Conservation (phyloP, 192 early-diverging fungal species). For the Phlyctochytrium planicorne region DNA sequence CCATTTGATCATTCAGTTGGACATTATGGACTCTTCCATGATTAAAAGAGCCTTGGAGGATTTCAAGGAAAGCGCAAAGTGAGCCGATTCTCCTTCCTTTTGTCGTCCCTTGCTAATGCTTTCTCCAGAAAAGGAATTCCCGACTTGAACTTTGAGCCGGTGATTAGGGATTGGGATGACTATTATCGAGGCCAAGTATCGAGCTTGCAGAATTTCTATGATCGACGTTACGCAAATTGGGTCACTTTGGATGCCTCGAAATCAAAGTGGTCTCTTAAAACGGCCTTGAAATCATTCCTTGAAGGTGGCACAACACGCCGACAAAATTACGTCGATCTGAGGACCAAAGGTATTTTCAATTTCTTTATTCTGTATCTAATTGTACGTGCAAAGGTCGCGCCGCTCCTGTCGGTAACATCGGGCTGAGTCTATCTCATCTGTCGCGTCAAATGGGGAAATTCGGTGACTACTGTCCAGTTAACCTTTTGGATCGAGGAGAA, state of each 20-base stretch:
- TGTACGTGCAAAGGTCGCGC: constrained; percentile 28
- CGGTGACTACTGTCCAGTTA: constrained; percentile 51
- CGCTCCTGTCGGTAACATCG: constrained; percentile 45
- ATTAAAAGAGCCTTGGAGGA: constrained; percentile 17
- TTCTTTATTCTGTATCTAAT: constrained; percentile 4
- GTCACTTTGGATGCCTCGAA: constrained; percentile 26
- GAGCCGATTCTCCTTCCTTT: too few species aligned
- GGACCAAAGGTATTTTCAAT: constrained; percentile 24
- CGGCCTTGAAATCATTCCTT: constrained; percentile 2
- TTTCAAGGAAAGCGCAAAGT: constrained; percentile 10
- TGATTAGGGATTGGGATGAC: constrained; percentile 22
- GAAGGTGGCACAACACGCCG: constrained; percentile 23
- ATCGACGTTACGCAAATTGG: constrained; percentile 41
- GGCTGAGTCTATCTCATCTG: constrained; percentile 27
- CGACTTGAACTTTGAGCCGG: constrained; percentile 23
- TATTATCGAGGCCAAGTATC: constrained; percentile 17
- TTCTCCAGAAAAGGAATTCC: constrained; percentile 2
- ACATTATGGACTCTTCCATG: constrained; percentile 26
- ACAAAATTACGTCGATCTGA: constrained; percentile 43
- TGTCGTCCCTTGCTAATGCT: too few species aligned
- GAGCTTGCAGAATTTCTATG: constrained; percentile 28
- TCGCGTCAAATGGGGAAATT: constrained; percentile 36
- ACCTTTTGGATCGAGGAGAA: constrained; percentile 37
- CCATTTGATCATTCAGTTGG: constrained; percentile 43
- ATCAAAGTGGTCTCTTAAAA: constrained; percentile 45